Percentiles rank a stretch among this genome's conserved stretches.
phyloP scores from a whole-genome alignment of 1,139 yeast species.

The Yamadazyma taylorii region DNA sequence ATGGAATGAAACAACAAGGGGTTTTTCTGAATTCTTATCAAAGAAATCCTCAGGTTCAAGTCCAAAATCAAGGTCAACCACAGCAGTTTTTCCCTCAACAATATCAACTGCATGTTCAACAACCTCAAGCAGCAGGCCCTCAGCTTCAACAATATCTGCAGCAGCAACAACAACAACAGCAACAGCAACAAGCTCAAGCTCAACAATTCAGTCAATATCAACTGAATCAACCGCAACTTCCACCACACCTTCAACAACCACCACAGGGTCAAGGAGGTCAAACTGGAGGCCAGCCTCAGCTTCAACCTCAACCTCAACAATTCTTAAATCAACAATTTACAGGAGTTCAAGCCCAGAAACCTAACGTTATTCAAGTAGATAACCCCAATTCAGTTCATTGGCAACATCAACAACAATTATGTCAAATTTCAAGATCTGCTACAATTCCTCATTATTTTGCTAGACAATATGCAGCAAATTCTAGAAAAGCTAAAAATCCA shows the following conservation, averaged over 20 bases:
- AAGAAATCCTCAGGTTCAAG: conserved; percentile 27
- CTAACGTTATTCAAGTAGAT: conserved; percentile 42
- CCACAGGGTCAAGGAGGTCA: conserved; percentile 26
- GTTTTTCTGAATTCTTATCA: conserved; percentile 31
- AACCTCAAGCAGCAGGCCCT: conserved; percentile 12
- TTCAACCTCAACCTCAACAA: conserved; percentile 15
- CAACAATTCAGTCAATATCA: conserved; percentile 14
- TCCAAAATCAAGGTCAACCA: conserved; percentile 14
- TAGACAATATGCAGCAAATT: conserved; percentile 84
- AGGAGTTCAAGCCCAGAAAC: conserved; percentile 26
- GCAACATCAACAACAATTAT: conserved; percentile 86
- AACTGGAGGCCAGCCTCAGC: conserved; percentile 10
- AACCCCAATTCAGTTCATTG: conserved; percentile 62
- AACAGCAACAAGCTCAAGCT: conserved; percentile 17
- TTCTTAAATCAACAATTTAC: conserved; percentile 17
- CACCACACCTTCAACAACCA: conserved; percentile 22
- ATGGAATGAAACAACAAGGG: conserved; percentile 33
- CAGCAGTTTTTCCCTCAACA: conserved; percentile 17
- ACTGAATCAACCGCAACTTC: conserved; percentile 17
- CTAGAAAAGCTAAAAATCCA: conserved; percentile 54
- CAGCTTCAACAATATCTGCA: conserved; percentile 18
- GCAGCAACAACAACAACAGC: conserved; percentile 18
- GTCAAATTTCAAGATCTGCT: conserved; percentile 74
- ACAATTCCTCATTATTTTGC: conserved; percentile 86
- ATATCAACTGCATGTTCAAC: conserved; percentile 18